Evolutionary conservation across 768 basidiomycete genomes (phyloP), one percentile per base, ranked within the genome.

Genomic region (Rhizopogon vesiculosus): DNA sequence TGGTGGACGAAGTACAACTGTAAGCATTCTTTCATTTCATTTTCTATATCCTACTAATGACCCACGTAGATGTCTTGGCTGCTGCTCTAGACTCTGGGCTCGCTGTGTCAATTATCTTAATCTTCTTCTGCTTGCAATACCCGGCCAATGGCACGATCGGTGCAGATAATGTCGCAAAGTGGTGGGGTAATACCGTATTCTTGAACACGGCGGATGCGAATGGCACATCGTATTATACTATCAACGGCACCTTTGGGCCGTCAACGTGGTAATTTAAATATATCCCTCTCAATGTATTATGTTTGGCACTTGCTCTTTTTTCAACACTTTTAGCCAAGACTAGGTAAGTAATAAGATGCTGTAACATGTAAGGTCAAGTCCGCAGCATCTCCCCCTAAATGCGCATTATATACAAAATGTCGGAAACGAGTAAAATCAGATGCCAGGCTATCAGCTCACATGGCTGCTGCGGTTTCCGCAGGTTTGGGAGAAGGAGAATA

Each of bases 151-250:
- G 54, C 7, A 55, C 51, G 2, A 84, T 86, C 59, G 85, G 84
- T 5, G 10, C 62, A 4, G 67, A 74, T 46, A 80, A 54, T 16
- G 67, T 87, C 50, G 76, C 77, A 56, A 57, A 54, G 1, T 87
- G 86, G 86, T 86, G 84, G 85, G 86, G 85, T n/a, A 87, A 87
- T 58, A 76, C 67, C 66, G 73, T 72, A 33, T 71, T 67, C 57
- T 68, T 58, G 53, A 44, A 70, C 5, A 76, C 74, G 3, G 59
- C 65, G 19, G 75, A 76, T 61, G 75, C 73, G 71, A 54, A 63
- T 10, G 64, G 55, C 53, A 55, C 61, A 18, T 56, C 74, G 19
- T 59, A 72, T 35, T 61, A 65, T 53, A 64, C 53, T 31, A 59
- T 73, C 1, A 74, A 72, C 41, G 59, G 62, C 25, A 74, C 63